A percentile compares a stretch with the other conserved stretches of the same genome.
Conservation (phyloP, 1,284 basidiomycete species). For the Chalciporus sp. region DNA sequence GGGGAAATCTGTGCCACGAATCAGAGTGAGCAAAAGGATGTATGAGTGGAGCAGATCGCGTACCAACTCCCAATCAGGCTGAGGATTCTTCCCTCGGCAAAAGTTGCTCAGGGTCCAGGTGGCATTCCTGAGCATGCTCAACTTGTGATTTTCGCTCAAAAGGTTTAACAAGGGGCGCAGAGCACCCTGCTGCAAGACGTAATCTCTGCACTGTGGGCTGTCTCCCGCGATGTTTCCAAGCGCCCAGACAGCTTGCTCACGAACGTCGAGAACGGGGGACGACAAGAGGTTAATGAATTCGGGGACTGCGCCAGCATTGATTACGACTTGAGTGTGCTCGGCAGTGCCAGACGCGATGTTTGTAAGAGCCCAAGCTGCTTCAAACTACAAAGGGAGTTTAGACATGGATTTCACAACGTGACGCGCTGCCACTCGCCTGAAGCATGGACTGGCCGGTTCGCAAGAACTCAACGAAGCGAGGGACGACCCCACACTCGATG, state of each 20-base stretch:
- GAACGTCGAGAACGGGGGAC: slow-evolving; percentile 86
- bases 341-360: slow-evolving; percentile 99
- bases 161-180: slow-evolving; percentile 72
- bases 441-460: slow-evolving; percentile 90
- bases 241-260: slow-evolving; percentile 97
- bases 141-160: slow-evolving; percentile 87
- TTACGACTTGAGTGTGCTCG: slow-evolving; percentile 98
- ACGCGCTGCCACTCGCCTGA: slow-evolving; percentile 63
- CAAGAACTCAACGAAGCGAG: slow-evolving; percentile 96
- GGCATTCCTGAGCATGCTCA: slow-evolving; percentile 96
- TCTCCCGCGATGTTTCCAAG: slow-evolving; percentile 97
- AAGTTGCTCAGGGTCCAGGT: slow-evolving; percentile 99
- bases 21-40: slow-evolving; percentile 12
- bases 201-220: slow-evolving; percentile 92
- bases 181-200: slow-evolving; percentile 80
- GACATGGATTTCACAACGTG: neutral
- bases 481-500: slow-evolving; percentile 96
- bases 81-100: slow-evolving; percentile 94
- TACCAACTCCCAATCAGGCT: slow-evolving; percentile 94
- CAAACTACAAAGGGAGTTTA: slow-evolving; percentile 68
- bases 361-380: slow-evolving; percentile 99
- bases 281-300: slow-evolving; percentile 95
- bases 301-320: slow-evolving; percentile 93
- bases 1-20: slow-evolving; percentile 79
- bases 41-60: slow-evolving; percentile 21